These are phyloP conservation scores for Penicillium cosmopolitanum DNA, from an alignment of 495 filamentous ascomycete genomes.

Conservation along the genomic window DNA sequence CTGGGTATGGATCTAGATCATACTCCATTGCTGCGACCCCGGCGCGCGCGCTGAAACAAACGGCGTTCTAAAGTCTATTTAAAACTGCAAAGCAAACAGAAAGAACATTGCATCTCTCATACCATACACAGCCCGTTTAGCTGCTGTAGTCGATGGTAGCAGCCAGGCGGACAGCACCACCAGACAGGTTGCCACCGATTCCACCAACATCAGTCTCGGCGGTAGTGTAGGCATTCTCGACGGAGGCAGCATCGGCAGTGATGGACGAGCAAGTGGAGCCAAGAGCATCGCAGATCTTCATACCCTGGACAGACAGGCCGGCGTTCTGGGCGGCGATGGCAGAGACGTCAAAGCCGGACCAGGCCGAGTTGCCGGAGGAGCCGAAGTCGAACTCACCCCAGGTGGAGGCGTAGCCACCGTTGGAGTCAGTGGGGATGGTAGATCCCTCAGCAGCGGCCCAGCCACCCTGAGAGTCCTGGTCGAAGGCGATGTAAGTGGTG, in stretches of 20 bases:
- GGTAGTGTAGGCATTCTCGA: slow-evolving; percentile 42
- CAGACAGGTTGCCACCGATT: slow-evolving; percentile 43
- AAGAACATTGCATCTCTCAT: slow-evolving; percentile 3
- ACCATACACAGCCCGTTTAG: slow-evolving; percentile 21
- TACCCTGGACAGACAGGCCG: slow-evolving; percentile 34
- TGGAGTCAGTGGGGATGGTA: slow-evolving; percentile 33
- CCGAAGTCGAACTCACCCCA: slow-evolving; percentile 52
- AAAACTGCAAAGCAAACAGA: slow-evolving; percentile 7
- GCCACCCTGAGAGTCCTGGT: slow-evolving; percentile 48
- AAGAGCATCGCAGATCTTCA: slow-evolving; percentile 38
- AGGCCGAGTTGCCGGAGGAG: slow-evolving; percentile 36
- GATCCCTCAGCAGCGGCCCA: slow-evolving; percentile 39
- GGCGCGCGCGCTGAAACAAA: slow-evolving; percentile 9
- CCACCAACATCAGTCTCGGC: slow-evolving; percentile 40
- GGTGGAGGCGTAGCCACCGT: slow-evolving; percentile 43
- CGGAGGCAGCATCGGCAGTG: slow-evolving; percentile 27
- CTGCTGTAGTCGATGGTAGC: slow-evolving; percentile 37
- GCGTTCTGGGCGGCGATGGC: slow-evolving; percentile 43
- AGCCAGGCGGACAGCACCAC: slow-evolving; percentile 34
- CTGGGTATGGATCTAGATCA: slow-evolving; percentile 20
- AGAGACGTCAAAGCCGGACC: slow-evolving; percentile 49
- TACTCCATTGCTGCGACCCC: background rate
- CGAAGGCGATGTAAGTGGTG: slow-evolving; percentile 51
- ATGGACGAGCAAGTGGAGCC: slow-evolving; percentile 37
- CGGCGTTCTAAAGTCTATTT: slow-evolving; percentile 16